Conservation (phyloP, 345 rosid genomes). For the Melaleuca quinquenervia region DNA sequence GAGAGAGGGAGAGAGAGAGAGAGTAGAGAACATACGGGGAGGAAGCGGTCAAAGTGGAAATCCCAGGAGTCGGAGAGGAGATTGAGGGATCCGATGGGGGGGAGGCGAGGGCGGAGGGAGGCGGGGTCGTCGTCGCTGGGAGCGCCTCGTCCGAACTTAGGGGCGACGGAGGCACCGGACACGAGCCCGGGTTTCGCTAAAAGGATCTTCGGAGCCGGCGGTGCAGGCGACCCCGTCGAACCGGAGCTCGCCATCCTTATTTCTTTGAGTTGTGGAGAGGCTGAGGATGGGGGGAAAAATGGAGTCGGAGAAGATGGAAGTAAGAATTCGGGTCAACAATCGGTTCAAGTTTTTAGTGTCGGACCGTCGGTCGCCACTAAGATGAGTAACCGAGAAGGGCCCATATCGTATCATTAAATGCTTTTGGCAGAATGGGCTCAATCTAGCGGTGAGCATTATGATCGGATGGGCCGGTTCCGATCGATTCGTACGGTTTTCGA, state of each 20-base stretch:
- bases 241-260: not conserved
- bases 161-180: conserved; percentile 30
- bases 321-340: not conserved
- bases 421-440: too few relatives aligned
- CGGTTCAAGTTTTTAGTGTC: not conserved
- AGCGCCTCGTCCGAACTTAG: conserved; percentile 56
- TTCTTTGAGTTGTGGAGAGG: not conserved
- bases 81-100: conserved; percentile 58
- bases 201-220: conserved; percentile 63
- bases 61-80: conserved; percentile 89
- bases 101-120: conserved; percentile 49
- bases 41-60: conserved; percentile 72
- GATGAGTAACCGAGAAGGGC: too few relatives aligned
- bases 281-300: not conserved
- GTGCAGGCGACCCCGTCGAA: conserved; percentile 2
- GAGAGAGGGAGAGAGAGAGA: not conserved
- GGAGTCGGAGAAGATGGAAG: not conserved
- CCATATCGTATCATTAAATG: too few relatives aligned
- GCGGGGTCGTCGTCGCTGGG: conserved; percentile 41
- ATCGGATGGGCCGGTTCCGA: too few relatives aligned
- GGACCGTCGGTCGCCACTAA: not conserved
- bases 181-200: conserved; percentile 57
- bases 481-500: too few relatives aligned
- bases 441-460: too few relatives aligned
- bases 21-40: conserved; percentile 38